Conservation (phyloP, 768 basidiomycete species). For the Lanmaoa rubissima region DNA sequence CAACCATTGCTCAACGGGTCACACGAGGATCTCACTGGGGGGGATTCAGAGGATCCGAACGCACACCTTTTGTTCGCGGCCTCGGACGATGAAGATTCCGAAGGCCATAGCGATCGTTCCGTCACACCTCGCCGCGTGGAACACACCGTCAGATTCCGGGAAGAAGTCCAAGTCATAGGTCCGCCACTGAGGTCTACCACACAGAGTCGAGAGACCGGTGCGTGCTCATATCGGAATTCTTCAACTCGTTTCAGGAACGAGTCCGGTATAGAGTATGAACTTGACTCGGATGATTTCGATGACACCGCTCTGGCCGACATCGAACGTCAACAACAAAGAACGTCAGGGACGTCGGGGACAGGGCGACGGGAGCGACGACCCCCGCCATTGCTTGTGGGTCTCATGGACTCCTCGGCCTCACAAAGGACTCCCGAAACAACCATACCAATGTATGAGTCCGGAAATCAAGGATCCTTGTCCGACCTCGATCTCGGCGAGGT, state of each 20-base stretch:
- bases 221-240: constrained; percentile 35
- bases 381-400: constrained; percentile 77
- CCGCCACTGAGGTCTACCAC: constrained; percentile 70
- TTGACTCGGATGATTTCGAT: constrained; percentile 81
- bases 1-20: constrained; percentile 58
- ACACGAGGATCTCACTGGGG: constrained; percentile 38
- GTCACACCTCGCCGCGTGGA: constrained; percentile 37
- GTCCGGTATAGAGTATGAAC: constrained; percentile 64
- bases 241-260: constrained; percentile 9
- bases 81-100: constrained; percentile 54
- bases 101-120: constrained; percentile 34
- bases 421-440: constrained; percentile 58
- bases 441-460: constrained; percentile 43
- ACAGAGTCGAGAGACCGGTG: constrained; percentile 79
- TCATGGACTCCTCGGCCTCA: constrained; percentile 61
- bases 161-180: constrained; percentile 66
- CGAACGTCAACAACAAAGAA: constrained; percentile 28
- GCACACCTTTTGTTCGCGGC: constrained; percentile 49
- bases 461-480: constrained; percentile 30
- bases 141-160: constrained; percentile 61
- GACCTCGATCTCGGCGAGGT: constrained; percentile 64
- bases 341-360: constrained; percentile 23
- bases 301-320: constrained; percentile 39
- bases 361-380: constrained; percentile 48
- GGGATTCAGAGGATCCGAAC: constrained; percentile 17